Evolutionary conservation across 495 filamentous ascomycete genomes (phyloP), one percentile per base, ranked within the genome.

Genomic region (Talaromyces liani): DNA sequence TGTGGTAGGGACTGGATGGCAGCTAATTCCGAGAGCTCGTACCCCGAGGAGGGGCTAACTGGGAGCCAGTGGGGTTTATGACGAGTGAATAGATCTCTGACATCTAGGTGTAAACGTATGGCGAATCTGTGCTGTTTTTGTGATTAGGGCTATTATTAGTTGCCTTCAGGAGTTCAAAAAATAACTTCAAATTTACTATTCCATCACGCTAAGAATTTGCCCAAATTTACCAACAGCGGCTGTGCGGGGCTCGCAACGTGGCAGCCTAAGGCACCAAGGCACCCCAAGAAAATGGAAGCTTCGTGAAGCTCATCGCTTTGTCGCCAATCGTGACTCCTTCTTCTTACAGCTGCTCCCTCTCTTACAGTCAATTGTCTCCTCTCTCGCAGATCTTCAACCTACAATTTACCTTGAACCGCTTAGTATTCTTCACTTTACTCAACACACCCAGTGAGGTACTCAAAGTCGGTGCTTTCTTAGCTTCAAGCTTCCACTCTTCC

Each of bases 1-100:
- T 24, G 22, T 24, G 22, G 22, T 24, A 24, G 22, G 22, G 2
- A 49, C 16, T 70, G 68, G 66, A 62, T 62, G 25, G 61, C 58
- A 18, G 68, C 61, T 18, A 65, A 65, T 41, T 70, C 68, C 29
- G 58, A 64, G 16, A 57, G 54, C 2, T 68, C 68, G 4, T 70
- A 65, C 25, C 68, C 68, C 14, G 49, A 25, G 25, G 14, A 6
- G 16, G 36, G 4, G 36, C 36, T 16, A 41, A 41, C 4, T 41
- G 36, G 12, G 36, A 16, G 36, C 16, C 36, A 6, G n/a, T 41
- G 36, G 36, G 36, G 14, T 41, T 41, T 9, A 41, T 16, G 14
- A 16, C 1, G 14, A 3, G 16, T 41, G 4, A 14, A 16, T 27
- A 27, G 27, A 27, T 27, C 22, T 24, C 22, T 2, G 22, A 24